These are phyloP conservation scores for Biscogniauxia marginata DNA, from an alignment of 2,329 filamentous ascomycete genomes.

Conservation along the genomic window DNA sequence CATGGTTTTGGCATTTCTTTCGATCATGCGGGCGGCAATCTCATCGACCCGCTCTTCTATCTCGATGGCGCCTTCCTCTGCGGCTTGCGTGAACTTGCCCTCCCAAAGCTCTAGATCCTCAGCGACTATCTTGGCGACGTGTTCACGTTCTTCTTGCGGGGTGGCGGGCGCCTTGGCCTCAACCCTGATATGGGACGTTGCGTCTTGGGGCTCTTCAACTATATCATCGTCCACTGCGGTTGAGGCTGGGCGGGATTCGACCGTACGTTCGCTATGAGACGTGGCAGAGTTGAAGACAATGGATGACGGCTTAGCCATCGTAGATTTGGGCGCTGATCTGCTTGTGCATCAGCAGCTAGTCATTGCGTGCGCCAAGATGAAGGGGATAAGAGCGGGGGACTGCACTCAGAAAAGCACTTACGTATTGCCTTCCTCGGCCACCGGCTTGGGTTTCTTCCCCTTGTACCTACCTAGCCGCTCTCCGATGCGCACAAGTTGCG, in stretches of 20 bases:
- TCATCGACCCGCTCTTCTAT: conserved; percentile 70
- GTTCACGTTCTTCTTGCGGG: conserved; percentile 55
- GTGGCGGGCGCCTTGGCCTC: conserved; percentile 36
- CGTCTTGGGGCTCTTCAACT: conserved; percentile 20
- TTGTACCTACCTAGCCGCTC: conserved; percentile 80
- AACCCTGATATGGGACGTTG: conserved; percentile 16
- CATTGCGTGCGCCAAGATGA: background rate
- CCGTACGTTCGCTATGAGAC: conserved; percentile 19
- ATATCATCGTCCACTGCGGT: conserved; percentile 12
- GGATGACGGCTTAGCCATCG: conserved; percentile 37
- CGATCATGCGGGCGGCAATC: conserved; percentile 54
- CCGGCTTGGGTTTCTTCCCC: conserved; percentile 40
- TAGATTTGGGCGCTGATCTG: conserved; percentile 34
- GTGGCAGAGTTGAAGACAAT: conserved; percentile 29
- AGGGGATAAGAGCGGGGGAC: background rate
- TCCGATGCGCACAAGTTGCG: conserved; percentile 88
- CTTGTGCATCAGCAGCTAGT: conserved; percentile 7
- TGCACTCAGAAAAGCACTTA: conserved; percentile 24
- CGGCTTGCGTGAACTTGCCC: conserved; percentile 79
- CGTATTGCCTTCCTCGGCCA: conserved; percentile 32
- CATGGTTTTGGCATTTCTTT: conserved; percentile 62
- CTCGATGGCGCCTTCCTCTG: conserved; percentile 73
- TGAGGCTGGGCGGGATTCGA: conserved; percentile 19
- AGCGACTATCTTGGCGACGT: conserved; percentile 65
- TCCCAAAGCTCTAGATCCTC: conserved; percentile 85